Evolutionary conservation across 768 basidiomycete genomes (phyloP).

Genomic region (Auricularia auricula-judae): DNA sequence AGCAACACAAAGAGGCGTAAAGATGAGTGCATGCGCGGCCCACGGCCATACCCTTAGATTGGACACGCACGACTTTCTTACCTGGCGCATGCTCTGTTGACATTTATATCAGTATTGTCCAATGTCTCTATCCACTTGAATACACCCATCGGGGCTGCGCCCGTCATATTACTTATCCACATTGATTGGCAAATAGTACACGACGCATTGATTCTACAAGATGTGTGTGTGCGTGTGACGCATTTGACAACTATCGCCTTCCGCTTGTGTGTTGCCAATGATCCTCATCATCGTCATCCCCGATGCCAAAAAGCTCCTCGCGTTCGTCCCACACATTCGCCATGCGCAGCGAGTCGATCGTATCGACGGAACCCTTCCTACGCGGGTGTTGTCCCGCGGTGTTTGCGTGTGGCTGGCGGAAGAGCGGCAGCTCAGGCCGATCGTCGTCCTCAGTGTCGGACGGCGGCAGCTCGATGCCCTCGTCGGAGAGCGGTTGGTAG

Average conservation of each 20-base stretch:
- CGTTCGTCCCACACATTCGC: conserved; percentile 68
- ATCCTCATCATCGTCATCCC: conserved; percentile 45
- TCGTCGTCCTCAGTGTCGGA: conserved; percentile 35
- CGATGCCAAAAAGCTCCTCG: conserved; percentile 64
- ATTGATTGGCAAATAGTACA: no score
- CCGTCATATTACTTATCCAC: no score
- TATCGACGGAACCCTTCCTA: conserved; percentile 17
- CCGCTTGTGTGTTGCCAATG: conserved; percentile 15
- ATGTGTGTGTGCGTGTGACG: no score
- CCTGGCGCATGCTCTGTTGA: no score
- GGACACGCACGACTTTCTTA: no score
- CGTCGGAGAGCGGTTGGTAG: conserved; percentile 62
- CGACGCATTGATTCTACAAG: no score
- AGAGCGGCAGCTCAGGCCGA: conserved; percentile 46
- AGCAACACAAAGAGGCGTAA: neutral
- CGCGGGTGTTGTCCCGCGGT: conserved; percentile 3
- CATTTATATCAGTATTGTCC: no score
- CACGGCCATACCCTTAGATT: conserved; percentile 5
- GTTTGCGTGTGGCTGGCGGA: neutral
- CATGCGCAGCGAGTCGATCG: conserved; percentile 24
- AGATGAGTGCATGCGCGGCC: conserved; percentile 13
- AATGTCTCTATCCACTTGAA: no score
- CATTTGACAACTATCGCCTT: no score
- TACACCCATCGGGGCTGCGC: no score
- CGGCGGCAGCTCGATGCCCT: conserved; percentile 8